Evolutionary conservation across 208 protist genomes (phyloP), one percentile per base, ranked within the genome.

Genomic region (Acanthamoeba divionensis): DNA sequence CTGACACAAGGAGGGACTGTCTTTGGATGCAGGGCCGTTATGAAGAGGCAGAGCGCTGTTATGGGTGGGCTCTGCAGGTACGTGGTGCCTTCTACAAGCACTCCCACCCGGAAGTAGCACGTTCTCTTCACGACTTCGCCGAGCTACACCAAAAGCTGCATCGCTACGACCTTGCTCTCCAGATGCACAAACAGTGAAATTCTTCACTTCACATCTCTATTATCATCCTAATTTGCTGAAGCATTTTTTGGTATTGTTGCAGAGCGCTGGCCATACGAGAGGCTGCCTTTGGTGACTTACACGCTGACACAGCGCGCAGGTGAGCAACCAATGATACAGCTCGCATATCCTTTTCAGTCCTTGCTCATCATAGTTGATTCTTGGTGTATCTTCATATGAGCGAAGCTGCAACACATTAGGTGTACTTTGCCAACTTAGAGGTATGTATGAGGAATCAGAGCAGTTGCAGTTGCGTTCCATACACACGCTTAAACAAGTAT

Each of bases 21-120:
- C 36, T 41, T 41, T 41, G 36, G 36, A 5, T 29, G 65, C 65
- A 75, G 31, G 85, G 85, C 85, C 73, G 65, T 47, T 79, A 79
- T 41, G 55, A 73, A 41, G 85, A 90, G 48, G 85, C 85, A 10
- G 85, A 90, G 66, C 38, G 60, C 65, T 67, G 73, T 41, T 90
- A 55, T 31, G 31, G 60, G 18, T n/a, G 44, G 45, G 47, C 85
- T 18, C 85, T 90, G 18, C 48, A 90, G 65, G 85, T 90, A 15
- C 24, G 65, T n/a, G 44, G 79, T 47, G 44, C 62, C 4, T 33
- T 52, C 31, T 26, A 80, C n/a, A 67, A 67, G 26, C 60, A 73
- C n/a, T 54, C 54, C 0, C 80, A 89, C 13, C 80, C 80, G 44
- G 80, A 89, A 41, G 80, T 89, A 47, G 80, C 80, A 5, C 24